phyloP scores from a whole-genome alignment of 2,329 filamentous ascomycete genomes.

The Metarhizium rileyi region DNA sequence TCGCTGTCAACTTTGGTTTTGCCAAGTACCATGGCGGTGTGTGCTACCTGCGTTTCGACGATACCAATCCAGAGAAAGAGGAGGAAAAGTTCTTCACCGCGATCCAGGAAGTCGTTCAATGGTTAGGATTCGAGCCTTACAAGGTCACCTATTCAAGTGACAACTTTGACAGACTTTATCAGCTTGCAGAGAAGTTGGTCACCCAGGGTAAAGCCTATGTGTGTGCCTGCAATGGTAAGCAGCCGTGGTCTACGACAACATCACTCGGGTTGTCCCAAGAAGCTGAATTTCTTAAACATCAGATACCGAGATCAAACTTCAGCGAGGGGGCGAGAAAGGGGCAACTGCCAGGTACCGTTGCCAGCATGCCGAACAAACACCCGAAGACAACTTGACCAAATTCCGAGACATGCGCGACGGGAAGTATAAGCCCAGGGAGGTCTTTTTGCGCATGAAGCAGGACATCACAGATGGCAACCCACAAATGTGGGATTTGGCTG shows the following conservation, averaged over 20 bases:
- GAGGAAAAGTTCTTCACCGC: conserved; percentile 81
- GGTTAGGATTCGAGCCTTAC: conserved; percentile 52
- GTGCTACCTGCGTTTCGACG: conserved; percentile 56
- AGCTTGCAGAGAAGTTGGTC: conserved; percentile 75
- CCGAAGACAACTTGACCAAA: conserved; percentile 68
- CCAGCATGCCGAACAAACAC: conserved; percentile 63
- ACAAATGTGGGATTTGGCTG: conserved; percentile 93
- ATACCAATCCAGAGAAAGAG: conserved; percentile 91
- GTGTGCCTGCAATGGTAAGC: conserved; percentile 71
- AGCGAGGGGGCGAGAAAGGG: conserved; percentile 68
- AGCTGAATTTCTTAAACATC: neutral
- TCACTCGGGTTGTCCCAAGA: neutral
- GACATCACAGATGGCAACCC: conserved; percentile 75
- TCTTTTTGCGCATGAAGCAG: conserved; percentile 89
- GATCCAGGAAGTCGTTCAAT: conserved; percentile 80
- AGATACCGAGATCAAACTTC: conserved; percentile 73
- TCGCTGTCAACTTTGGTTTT: conserved; percentile 94
- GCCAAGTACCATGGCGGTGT: conserved; percentile 69
- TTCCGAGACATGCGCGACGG: conserved; percentile 89
- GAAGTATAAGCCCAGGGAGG: conserved; percentile 76
- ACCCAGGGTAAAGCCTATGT: conserved; percentile 61
- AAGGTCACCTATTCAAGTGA: conserved; percentile 75
- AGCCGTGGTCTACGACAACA: neutral
- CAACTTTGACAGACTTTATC: conserved; percentile 75
- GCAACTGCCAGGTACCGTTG: conserved; percentile 68